Conservation (phyloP, 805 yeast genomes). For the Starmerella ratchasimensis region DNA sequence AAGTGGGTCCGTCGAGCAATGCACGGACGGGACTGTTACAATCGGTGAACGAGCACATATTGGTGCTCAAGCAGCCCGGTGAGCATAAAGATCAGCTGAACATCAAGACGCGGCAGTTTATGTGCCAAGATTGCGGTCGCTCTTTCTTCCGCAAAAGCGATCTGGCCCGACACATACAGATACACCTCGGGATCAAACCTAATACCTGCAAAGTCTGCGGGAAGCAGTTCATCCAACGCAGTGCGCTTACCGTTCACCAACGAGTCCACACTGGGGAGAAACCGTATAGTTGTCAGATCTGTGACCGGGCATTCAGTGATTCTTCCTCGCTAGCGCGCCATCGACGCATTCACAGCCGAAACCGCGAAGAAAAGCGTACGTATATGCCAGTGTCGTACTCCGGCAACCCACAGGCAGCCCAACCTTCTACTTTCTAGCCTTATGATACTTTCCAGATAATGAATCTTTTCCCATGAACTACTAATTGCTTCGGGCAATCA, state of each 20-base stretch:
- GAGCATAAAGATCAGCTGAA: neutral
- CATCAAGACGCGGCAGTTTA: constrained; percentile 20
- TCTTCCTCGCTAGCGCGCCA: constrained; percentile 55
- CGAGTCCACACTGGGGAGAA: constrained; percentile 75
- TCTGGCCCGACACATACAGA: constrained; percentile 62
- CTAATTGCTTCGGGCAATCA: no score
- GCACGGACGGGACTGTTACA: no score
- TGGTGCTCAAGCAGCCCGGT: neutral
- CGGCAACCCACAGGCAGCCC: no score
- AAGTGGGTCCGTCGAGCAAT: no score
- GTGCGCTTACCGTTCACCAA: constrained; percentile 65
- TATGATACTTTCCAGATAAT: neutral
- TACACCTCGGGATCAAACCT: constrained; percentile 38
- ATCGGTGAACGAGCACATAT: constrained; percentile 3
- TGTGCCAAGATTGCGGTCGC: constrained; percentile 41
- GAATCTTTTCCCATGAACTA: no score
- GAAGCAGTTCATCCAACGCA: constrained; percentile 69
- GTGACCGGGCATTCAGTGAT: constrained; percentile 27
- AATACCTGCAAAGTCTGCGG: constrained; percentile 42
- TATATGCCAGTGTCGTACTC: no score
- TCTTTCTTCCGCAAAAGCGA: constrained; percentile 65
- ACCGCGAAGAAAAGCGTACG: constrained; percentile 25
- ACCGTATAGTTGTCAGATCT: constrained; percentile 43
- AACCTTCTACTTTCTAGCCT: neutral
- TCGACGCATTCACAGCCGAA: constrained; percentile 72